Evolutionary conservation across 2,329 filamentous ascomycete genomes (phyloP), one percentile per base, ranked within the genome.

Genomic region (Aspergillus amoenus): DNA sequence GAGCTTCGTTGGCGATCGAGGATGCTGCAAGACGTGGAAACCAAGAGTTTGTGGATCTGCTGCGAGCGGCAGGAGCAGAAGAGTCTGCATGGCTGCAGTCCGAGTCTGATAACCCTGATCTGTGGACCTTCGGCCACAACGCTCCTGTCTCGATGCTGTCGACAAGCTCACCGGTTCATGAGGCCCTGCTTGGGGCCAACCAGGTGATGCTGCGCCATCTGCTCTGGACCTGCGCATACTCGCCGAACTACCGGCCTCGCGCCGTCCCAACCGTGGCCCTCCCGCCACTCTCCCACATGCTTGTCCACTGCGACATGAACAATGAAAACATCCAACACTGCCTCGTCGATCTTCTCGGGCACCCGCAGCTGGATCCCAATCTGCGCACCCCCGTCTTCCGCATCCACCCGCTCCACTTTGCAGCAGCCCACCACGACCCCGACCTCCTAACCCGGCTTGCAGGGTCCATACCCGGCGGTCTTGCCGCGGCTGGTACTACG

Each of bases 211-310:
- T 59, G 9, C 43, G 42, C 4, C 52, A 61, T 34, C 53, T 61
- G 22, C 57, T 61, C 15, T 53, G 34, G 5, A 55, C 51, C 34
- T 58, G 46, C 41, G 45, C 42, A 2, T 47, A 61, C 42, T 61
- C 52, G 8, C 59, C 49, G 2, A 59, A 61, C 40, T 59, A 61
- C n/a, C 39, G 45, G 32, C 57, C 59, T 47, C 39, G 44, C 8
- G 57, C 50, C 7, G 57, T 45, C 30, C 49, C 57, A 8, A 61
- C 54, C 4, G 27, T 57, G 34, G 57, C 59, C 39, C 59, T 61
- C 32, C 59, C 59, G 21, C 57, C 53, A 7, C 59, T 61, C 53
- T 61, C 59, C 32, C 51, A 53, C 37, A 45, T 45, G n/a, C 47
- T 61, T 37, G 54, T 50, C 30, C 57, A 50, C 3, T 61, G 59